phyloP scores from a whole-genome alignment of 805 yeast species.

The Teunomyces funiuensis region DNA sequence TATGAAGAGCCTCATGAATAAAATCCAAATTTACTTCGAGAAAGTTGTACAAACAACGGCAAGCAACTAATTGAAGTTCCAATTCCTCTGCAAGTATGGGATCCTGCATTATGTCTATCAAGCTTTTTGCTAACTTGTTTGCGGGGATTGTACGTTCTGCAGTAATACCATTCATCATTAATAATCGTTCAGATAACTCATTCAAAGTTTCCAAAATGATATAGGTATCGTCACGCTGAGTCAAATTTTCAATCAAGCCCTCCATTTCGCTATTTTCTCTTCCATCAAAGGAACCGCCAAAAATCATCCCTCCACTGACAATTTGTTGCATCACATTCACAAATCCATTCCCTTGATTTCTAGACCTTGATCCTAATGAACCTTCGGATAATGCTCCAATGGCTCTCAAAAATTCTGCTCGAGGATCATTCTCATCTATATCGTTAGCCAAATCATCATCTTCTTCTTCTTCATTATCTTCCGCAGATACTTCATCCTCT shows the following conservation, averaged over 20 bases:
- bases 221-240: slow-evolving; percentile 55
- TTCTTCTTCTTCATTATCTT: slow-evolving; percentile 12
- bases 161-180: slow-evolving; percentile 65
- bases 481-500: slow-evolving; percentile 8
- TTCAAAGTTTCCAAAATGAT: slow-evolving; percentile 62
- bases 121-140: slow-evolving; percentile 49
- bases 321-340: slow-evolving; percentile 35
- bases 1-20: slow-evolving; percentile 58
- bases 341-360: slow-evolving; percentile 16
- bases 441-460: slow-evolving; percentile 14
- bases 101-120: slow-evolving; percentile 59
- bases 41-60: slow-evolving; percentile 79
- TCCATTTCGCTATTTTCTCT: slow-evolving; percentile 31
- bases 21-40: slow-evolving; percentile 72
- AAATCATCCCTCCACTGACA: slow-evolving; percentile 25
- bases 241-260: slow-evolving; percentile 36
- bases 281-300: slow-evolving; percentile 13
- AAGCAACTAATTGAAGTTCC: slow-evolving; percentile 80
- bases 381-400: slow-evolving; percentile 21
- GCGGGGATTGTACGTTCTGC: slow-evolving; percentile 68
- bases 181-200: slow-evolving; percentile 60
- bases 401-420: slow-evolving; percentile 27
- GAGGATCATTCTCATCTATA: slow-evolving; percentile 17
- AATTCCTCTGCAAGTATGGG: slow-evolving; percentile 60
- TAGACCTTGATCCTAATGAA: background rate